Evolutionary conservation across 495 filamentous ascomycete species (phyloP), one percentile per base, ranked within the genome.

Genomic region (Annulohypoxylon stygium): DNA sequence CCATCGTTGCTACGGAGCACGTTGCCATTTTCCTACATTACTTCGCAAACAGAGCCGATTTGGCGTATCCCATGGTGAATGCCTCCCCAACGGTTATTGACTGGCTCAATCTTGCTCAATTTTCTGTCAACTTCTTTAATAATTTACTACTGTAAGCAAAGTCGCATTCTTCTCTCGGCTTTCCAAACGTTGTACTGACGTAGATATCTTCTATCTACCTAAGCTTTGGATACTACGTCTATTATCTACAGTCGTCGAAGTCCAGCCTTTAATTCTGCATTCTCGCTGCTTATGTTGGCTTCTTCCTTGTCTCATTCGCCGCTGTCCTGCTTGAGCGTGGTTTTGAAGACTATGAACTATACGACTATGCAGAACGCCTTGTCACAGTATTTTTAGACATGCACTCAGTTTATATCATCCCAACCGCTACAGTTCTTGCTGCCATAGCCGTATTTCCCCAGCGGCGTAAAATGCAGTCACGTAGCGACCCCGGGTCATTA

Each of bases 21-120:
- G n/a, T 57, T 30, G 26, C 48, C 9, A 47, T 63, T 36, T 20
- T 18, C 20, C n/a, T 55, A 12, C 59, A 62, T 48, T 55, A 20
- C n/a, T 14, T 54, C 7, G 25, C 45, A 9, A 43, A 33, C 25
- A 54, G 54, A 26, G 8, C 33, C 14, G 16, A 23, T 25, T 41
- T 41, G 2, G 10, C 20, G 36, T 16, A 26, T n/a, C 16, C 12
- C 11, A 59, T 59, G 4, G 18, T 59, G 45, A 50, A 30, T 16
- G 33, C 9, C 20, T 30, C 41, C 5, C 43, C 23, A 16, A 53
- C 43, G 12, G 14, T 43, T 30, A 20, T 55, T 16, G 54, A 67
- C 39, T 67, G 63, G 64, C 51, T 68, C 30, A 61, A 68, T n/a
- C n/a, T 68, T 4, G 23, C 37, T 60, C 55, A 68, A 18, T 51